Conservation (phyloP, 345 rosid genomes). For the Citrus cavaleriei region DNA sequence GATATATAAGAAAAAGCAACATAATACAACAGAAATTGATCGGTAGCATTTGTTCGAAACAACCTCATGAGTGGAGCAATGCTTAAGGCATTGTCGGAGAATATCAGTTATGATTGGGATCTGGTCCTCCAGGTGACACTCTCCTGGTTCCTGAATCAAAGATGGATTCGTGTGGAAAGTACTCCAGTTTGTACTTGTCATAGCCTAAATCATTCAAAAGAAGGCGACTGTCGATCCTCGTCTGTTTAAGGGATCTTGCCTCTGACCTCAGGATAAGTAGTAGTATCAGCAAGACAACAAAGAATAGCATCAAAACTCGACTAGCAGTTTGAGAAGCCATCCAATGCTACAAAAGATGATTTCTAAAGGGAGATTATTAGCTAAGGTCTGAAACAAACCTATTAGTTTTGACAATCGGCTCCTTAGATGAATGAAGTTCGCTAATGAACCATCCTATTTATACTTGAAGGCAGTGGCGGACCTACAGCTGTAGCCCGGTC, state of each 20-base stretch:
- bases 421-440: neutral
- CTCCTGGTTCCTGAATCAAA: neutral
- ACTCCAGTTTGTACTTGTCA: neutral
- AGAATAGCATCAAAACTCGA: neutral
- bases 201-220: constrained; percentile 29
- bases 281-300: constrained; percentile 11
- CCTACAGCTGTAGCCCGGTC: too few relatives aligned
- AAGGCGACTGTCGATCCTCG: constrained; percentile 6
- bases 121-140: constrained; percentile 41
- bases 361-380: neutral
- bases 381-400: neutral
- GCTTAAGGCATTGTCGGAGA: constrained; percentile 4
- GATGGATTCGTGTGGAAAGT: constrained; percentile 5
- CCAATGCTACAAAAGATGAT: neutral
- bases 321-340: constrained; percentile 12
- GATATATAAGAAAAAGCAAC: neutral
- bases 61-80: neutral
- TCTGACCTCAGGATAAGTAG: constrained; percentile 9
- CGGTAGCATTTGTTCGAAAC: neutral
- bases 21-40: neutral
- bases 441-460: constrained; percentile 8
- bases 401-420: neutral
- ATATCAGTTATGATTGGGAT: constrained; percentile 33
- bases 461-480: neutral
- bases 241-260: constrained; percentile 1